Evolutionary conservation across 352 stramenopile species (phyloP).

Genomic region (Phytophthora chlamydospora): DNA sequence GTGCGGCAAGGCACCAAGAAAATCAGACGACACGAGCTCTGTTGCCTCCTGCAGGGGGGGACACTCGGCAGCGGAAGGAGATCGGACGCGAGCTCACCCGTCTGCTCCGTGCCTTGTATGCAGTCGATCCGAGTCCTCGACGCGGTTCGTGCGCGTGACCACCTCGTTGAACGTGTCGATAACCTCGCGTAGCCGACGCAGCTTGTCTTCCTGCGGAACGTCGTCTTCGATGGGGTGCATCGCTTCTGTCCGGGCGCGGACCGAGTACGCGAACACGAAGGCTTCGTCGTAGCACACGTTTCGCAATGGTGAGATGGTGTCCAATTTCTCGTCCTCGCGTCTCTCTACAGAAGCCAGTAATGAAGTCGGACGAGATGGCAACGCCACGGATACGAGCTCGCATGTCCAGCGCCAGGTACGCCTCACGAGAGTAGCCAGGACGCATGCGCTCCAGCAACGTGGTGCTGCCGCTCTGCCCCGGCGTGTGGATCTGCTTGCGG

Average conservation of each 20-base stretch:
- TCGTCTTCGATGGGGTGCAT: slow-evolving; percentile 96
- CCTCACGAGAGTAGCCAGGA: slow-evolving; percentile 96
- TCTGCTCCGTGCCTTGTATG: slow-evolving; percentile 61
- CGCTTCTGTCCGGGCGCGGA: slow-evolving; percentile 96
- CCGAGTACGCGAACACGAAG: slow-evolving; percentile 99
- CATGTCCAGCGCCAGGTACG: slow-evolving; percentile 97
- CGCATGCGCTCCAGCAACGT: slow-evolving; percentile 93
- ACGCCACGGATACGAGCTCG: slow-evolving; percentile 80
- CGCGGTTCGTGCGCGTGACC: slow-evolving; percentile 91
- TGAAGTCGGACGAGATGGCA: slow-evolving; percentile 96
- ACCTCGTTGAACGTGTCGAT: slow-evolving; percentile 95
- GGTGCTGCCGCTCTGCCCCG: slow-evolving; percentile 96
- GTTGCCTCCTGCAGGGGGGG: slow-evolving; percentile 70
- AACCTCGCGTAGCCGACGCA: slow-evolving; percentile 95
- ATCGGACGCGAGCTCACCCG: slow-evolving; percentile 38
- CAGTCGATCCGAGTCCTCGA: slow-evolving; percentile 92
- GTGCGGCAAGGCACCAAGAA: slow-evolving; percentile 66
- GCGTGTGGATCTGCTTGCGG: slow-evolving; percentile 98
- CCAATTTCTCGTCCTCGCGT: slow-evolving; percentile 96
- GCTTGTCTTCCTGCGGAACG: slow-evolving; percentile 94
- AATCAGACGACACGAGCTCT: slow-evolving; percentile 50
- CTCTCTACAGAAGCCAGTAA: slow-evolving; percentile 99
- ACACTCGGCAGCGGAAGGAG: slow-evolving; percentile 56
- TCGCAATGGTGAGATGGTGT: slow-evolving; percentile 92
- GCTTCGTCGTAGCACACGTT: slow-evolving; percentile 95